Conservation (phyloP, 805 yeast genomes). For the Tetrapisispora fleetii region DNA sequence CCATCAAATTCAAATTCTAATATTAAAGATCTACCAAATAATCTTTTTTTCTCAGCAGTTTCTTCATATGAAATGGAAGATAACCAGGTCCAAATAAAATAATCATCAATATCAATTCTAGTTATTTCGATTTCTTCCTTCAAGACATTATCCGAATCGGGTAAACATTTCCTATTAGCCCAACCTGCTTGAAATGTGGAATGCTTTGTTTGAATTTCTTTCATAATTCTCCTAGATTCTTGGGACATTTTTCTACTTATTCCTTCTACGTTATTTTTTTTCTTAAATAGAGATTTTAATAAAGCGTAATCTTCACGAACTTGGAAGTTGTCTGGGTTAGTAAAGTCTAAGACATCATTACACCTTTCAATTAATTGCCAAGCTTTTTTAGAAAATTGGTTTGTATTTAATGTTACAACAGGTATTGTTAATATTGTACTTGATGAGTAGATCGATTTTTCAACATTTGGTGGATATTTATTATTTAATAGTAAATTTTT, state of each 20-base stretch:
- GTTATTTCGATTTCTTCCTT: conserved; percentile 33
- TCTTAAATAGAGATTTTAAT: conserved; percentile 59
- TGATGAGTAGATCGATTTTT: conserved; percentile 30
- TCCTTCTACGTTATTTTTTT: conserved; percentile 39
- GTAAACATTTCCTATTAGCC: conserved; percentile 26
- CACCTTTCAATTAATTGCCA: conserved; percentile 52
- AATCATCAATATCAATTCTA: conserved; percentile 71
- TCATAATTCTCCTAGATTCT: conserved; percentile 55
- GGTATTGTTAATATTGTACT: conserved; percentile 47
- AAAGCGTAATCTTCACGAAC: conserved; percentile 72
- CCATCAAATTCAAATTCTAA: conserved; percentile 73
- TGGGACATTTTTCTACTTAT: conserved; percentile 57
- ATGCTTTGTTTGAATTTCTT: conserved; percentile 32
- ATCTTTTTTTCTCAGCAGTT: conserved; percentile 47
- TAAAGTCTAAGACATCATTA: conserved; percentile 53
- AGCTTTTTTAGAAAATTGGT: conserved; percentile 36
- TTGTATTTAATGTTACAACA: conserved; percentile 46
- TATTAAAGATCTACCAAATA: conserved; percentile 75
- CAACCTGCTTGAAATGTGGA: conserved; percentile 35
- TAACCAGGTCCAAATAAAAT: conserved; percentile 88
- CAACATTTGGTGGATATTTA: conserved; percentile 61
- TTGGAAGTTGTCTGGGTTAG: conserved; percentile 56
- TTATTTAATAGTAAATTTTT: conserved; percentile 55
- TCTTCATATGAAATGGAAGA: conserved; percentile 69
- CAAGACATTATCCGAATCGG: conserved; percentile 12